Percentiles rank a stretch among this genome's conserved stretches.
These are phyloP conservation scores for Colletotrichum camelliae DNA, from an alignment of 2,329 filamentous ascomycete species.

Conservation along the genomic window DNA sequence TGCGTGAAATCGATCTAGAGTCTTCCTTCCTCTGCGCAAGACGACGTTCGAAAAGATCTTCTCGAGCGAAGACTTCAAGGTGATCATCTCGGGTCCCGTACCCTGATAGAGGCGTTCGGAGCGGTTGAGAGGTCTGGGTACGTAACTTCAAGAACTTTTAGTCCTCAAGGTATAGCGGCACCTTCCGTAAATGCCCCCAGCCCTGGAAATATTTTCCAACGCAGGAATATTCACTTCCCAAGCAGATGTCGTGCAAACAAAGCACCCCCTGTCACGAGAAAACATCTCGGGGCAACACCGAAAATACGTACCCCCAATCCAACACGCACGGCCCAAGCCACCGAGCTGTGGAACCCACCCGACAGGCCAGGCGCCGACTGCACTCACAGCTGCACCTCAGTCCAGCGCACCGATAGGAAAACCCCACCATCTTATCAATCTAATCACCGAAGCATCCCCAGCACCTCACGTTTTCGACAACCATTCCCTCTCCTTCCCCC, in stretches of 20 bases:
- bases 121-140: neutral
- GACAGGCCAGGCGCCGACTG: neutral
- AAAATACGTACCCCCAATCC: neutral
- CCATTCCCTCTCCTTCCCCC: neutral
- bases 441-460: constrained; percentile 5
- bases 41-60: neutral
- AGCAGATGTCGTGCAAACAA: neutral
- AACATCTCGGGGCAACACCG: neutral
- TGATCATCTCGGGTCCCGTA: neutral
- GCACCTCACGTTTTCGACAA: constrained; percentile 20
- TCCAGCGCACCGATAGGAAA: neutral
- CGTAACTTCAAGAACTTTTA: neutral
- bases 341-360: neutral
- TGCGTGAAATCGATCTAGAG: neutral
- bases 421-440: constrained; percentile 25
- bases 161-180: neutral
- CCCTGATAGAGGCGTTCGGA: neutral
- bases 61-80: neutral
- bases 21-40: rapidly evolving
- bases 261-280: neutral
- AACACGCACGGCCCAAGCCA: neutral
- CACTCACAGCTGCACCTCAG: neutral
- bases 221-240: neutral
- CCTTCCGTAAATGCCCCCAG: neutral
- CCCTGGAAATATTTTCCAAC: neutral